Evolutionary conservation across 2,329 filamentous ascomycete species (phyloP).

Genomic region (Diaporthe sp.): DNA sequence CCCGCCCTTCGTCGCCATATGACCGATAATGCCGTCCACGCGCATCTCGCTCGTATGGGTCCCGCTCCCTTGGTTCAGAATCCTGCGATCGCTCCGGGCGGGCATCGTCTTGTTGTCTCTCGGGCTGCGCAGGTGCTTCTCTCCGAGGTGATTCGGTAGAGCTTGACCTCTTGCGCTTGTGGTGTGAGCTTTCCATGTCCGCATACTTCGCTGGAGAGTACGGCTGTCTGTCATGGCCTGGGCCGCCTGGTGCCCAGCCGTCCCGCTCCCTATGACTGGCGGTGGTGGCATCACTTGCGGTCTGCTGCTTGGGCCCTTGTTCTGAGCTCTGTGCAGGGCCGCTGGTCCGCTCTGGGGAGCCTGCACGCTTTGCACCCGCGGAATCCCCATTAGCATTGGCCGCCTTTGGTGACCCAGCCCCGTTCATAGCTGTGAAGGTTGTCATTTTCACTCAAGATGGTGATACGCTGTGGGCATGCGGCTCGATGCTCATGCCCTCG

Average conservation of each 20-base stretch:
- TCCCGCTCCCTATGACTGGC: conserved; percentile 52
- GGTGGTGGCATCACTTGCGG: conserved; percentile 45
- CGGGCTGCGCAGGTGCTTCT: conserved; percentile 49
- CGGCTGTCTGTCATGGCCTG: conserved; percentile 56
- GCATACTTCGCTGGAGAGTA: conserved; percentile 56
- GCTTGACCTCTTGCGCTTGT: conserved; percentile 78
- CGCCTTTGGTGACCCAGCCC: conserved; percentile 58
- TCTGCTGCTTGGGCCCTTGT: conserved; percentile 41
- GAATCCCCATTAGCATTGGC: conserved; percentile 51
- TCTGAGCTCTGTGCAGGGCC: conserved; percentile 40
- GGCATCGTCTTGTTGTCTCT: conserved; percentile 51
- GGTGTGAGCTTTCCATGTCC: conserved; percentile 63
- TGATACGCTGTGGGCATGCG: conserved; percentile 12
- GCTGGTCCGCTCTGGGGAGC: conserved; percentile 50
- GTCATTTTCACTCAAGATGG: conserved; percentile 56
- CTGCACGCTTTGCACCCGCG: conserved; percentile 47
- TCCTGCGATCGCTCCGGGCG: conserved; percentile 38
- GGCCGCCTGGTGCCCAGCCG: conserved; percentile 52
- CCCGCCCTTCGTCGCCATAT: conserved; percentile 60
- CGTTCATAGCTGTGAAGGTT: conserved; percentile 65
- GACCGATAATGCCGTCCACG: conserved; percentile 56
- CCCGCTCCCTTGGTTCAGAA: conserved; percentile 43
- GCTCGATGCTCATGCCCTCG: conserved; percentile 15
- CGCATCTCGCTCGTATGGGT: conserved; percentile 39
- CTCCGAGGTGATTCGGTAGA: conserved; percentile 64